Percentiles rank a stretch among this genome's conserved stretches.
phyloP scores from a whole-genome alignment of 805 yeast species.

The Cyberlindnera xylosilytica region DNA sequence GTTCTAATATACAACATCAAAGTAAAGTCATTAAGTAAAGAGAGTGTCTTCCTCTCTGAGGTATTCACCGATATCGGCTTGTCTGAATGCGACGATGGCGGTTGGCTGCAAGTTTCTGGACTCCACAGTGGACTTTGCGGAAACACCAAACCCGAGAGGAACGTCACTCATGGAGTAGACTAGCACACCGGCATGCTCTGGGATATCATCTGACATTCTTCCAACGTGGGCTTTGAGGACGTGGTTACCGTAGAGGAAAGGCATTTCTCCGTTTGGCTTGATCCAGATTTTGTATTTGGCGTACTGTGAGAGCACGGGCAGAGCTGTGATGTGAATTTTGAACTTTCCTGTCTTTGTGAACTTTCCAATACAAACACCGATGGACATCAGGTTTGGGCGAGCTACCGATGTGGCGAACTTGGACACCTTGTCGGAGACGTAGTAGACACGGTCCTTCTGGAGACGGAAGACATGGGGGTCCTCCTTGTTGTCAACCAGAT shows the following conservation, averaged over 20 bases:
- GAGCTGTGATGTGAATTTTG: constrained; percentile 89
- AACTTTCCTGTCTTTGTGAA: constrained; percentile 97
- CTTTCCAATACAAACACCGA: constrained; percentile 93
- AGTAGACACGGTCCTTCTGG: constrained; percentile 95
- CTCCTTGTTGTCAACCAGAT: constrained; percentile 69
- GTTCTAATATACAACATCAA: neutral
- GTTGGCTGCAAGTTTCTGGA: constrained; percentile 88
- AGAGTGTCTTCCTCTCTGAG: constrained; percentile 96
- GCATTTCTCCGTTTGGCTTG: constrained; percentile 98
- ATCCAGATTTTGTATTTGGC: constrained; percentile 96
- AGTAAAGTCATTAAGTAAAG: constrained; percentile 54
- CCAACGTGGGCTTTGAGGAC: constrained; percentile 96
- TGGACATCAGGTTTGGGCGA: constrained; percentile 84
- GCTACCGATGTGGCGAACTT: constrained; percentile 88
- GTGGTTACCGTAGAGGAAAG: constrained; percentile 93
- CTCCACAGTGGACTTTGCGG: constrained; percentile 88
- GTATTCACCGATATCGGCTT: constrained; percentile 96
- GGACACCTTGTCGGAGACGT: constrained; percentile 79
- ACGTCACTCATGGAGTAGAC: constrained; percentile 88
- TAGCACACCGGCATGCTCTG: constrained; percentile 95
- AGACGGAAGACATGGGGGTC: constrained; percentile 93
- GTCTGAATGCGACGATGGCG: constrained; percentile 92
- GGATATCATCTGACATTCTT: constrained; percentile 94
- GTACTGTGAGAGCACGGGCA: constrained; percentile 75
- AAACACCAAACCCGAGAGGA: constrained; percentile 93